Base-by-base conservation (phyloP, 257 asterid species). In the Coffea eugenioides region DNA sequence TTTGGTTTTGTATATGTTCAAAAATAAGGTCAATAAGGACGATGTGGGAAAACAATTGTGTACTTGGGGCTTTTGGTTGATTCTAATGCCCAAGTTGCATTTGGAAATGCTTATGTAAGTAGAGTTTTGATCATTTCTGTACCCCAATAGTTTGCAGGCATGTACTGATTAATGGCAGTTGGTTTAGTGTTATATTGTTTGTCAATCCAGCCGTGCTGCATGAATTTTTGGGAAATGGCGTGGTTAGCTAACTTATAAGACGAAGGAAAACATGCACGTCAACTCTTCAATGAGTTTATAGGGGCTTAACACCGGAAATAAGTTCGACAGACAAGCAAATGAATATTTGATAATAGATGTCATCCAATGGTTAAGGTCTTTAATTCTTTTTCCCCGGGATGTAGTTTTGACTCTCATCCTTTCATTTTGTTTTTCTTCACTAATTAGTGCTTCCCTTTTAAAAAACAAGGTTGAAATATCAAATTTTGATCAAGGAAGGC, bases 211-310 rank as follows among this genome's bases (percentile, higher is more conserved):
- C 25, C 27, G 10, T 5, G 27, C 51, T 36, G 78, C 8, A 8
- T 34, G 68, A 34, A 18, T 18, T 34, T 14, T 49, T 48, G 41
- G 67, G 21, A 11, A n/a, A 23, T 73, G 77, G 43, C 66, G 49
- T 48, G 49, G 64, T 83, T 79, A 61, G 83, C 71, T 69, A 74
- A 36, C 80, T 73, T 25, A 8, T 31, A 73, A 41, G 13, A 73
- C 34, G 34, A 59, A 14, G 27, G 65, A 57, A 5, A 21, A 57
- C 65, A 5, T 57, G 46, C 77, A 52, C 3, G 76, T 45, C 59
- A 77, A 39, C 62, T 25, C 23, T 69, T 45, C 5, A 49, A 27
- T 20, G 34, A 72, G 21, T 4, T 59, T 8, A 41, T 14, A 12
- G n/a, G 21, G 2, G 57, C 3, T 57, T 20, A 14, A 3, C 36